Percentiles rank a stretch among this genome's conserved stretches.
Evolutionary conservation across 345 rosid genomes (phyloP).

Genomic region (Aquilaria yunnanensis): DNA sequence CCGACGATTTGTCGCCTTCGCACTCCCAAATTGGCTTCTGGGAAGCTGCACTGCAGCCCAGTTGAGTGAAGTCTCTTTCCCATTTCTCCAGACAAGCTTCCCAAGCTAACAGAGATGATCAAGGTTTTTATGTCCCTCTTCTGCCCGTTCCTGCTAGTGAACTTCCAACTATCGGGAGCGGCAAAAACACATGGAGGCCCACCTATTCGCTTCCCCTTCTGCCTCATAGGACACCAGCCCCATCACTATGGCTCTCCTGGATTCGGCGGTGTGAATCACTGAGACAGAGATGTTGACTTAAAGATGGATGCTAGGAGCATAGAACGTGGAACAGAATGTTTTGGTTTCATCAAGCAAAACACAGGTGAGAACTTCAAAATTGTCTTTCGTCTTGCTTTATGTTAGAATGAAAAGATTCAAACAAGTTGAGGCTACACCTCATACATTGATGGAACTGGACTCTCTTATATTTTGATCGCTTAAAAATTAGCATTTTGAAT

Average conservation of each 20-base stretch:
- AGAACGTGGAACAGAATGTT: neutral
- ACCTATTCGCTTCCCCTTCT: constrained; percentile 19
- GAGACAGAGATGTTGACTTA: constrained; percentile 1
- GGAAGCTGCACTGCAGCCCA: too few relatives aligned
- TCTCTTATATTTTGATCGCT: neutral
- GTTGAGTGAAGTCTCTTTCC: neutral
- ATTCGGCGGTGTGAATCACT: constrained; percentile 9
- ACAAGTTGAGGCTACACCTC: too few relatives aligned
- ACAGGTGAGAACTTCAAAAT: neutral
- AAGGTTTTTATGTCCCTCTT: neutral
- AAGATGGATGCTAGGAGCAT: neutral
- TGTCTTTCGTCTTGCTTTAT: too few relatives aligned
- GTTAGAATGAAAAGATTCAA: too few relatives aligned
- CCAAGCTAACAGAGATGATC: too few relatives aligned
- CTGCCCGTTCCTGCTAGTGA: neutral
- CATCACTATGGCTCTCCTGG: constrained; percentile 19
- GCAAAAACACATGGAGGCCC: constrained; percentile 1
- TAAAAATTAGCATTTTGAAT: constrained; percentile 10
- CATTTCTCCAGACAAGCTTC: constrained; percentile 3
- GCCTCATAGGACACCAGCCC: constrained; percentile 13
- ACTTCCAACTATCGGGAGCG: neutral
- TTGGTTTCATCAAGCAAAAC: neutral
- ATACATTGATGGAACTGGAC: neutral
- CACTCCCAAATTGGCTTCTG: too few relatives aligned
- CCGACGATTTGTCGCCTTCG: too few relatives aligned